Conservation (phyloP, 179 eudicot genomes). For the Silene coronaria region DNA sequence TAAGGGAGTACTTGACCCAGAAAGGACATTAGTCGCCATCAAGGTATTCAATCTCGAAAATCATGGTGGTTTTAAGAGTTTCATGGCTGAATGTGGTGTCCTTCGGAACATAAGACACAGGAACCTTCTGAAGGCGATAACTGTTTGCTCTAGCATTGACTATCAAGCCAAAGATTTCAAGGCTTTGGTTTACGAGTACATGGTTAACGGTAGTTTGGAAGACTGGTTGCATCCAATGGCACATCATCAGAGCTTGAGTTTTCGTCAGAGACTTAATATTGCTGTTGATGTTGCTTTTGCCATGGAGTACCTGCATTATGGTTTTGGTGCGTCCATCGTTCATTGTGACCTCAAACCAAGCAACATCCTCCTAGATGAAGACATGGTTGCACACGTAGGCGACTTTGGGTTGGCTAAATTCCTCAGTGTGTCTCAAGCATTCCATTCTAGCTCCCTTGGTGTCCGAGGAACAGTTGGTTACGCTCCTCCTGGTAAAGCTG, state of each 20-base stretch:
- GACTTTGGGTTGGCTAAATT: slow-evolving; percentile 32
- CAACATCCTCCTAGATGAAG: slow-evolving; percentile 26
- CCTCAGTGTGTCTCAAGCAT: neutral
- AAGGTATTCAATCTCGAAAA: slow-evolving; percentile 20
- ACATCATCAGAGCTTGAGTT: too few species aligned
- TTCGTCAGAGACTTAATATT: slow-evolving; percentile 17
- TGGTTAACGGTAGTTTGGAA: slow-evolving; percentile 23
- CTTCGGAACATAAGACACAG: slow-evolving; percentile 21
- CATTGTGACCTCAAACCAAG: slow-evolving; percentile 35
- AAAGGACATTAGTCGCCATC: slow-evolving; percentile 18
- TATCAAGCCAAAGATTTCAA: slow-evolving; percentile 14
- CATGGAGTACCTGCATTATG: slow-evolving; percentile 26
- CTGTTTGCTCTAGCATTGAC: slow-evolving; percentile 20
- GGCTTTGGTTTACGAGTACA: slow-evolving; percentile 22
- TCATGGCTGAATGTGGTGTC: slow-evolving; percentile 21
- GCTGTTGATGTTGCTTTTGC: slow-evolving; percentile 20
- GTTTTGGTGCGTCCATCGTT: slow-evolving; percentile 8
- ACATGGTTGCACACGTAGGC: slow-evolving; percentile 26
- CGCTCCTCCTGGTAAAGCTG: slow-evolving; percentile 34
- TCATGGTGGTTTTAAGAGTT: slow-evolving; percentile 18
- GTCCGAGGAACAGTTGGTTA: slow-evolving; percentile 29
- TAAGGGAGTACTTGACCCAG: slow-evolving; percentile 14
- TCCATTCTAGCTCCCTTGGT: slow-evolving; percentile 20
- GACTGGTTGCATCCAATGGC: slow-evolving; percentile 27
- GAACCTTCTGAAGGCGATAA: slow-evolving; percentile 21